phyloP scores from a whole-genome alignment of 306 rosid genomes.

The Cucurbita pepo region DNA sequence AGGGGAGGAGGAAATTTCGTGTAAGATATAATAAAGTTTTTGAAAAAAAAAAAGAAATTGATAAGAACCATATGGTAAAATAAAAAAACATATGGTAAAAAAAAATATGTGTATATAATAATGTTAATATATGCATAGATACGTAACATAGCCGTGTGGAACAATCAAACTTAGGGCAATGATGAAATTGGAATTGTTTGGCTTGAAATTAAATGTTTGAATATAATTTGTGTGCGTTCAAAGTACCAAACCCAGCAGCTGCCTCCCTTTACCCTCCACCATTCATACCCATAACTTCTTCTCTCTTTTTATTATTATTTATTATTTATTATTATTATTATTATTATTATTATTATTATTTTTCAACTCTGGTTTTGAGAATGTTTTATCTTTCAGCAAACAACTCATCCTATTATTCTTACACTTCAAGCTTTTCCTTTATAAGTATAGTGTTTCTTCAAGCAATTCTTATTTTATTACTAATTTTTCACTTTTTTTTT shows the following conservation, averaged over 20 bases:
- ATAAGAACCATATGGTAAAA: background rate
- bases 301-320: background rate
- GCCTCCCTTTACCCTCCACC: background rate
- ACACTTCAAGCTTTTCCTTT: background rate
- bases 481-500: background rate
- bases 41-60: too few species aligned
- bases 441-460: background rate
- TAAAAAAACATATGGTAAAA: background rate
- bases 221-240: background rate
- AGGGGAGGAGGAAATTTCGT: background rate
- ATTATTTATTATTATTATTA: background rate
- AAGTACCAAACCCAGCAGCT: background rate
- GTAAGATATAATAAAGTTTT: too few species aligned
- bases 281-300: background rate
- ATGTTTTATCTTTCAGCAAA: conserved; percentile 1
- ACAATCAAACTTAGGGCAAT: conserved; percentile 1
- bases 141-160: background rate
- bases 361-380: background rate
- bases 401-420: background rate
- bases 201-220: conserved; percentile 3
- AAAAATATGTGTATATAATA: too few species aligned
- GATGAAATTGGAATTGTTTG: background rate
- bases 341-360: background rate
- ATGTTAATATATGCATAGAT: background rate
- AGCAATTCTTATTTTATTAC: background rate